Conservation (phyloP, 306 rosid species). For the Prunus kanzakura region DNA sequence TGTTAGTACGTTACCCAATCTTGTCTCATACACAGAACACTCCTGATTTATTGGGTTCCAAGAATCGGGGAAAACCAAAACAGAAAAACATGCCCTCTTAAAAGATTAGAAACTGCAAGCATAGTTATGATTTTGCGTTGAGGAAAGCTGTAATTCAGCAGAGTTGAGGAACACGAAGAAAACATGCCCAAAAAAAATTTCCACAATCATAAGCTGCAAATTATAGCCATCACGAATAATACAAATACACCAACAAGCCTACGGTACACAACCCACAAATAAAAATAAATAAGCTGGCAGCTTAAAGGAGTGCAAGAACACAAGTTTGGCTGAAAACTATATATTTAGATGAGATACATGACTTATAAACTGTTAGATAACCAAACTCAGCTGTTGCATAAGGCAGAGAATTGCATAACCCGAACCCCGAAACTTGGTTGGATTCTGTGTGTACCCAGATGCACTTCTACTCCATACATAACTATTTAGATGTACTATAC, state of each 20-base stretch:
- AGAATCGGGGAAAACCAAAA: neutral
- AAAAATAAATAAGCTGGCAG: slow-evolving; percentile 18
- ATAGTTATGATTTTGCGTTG: neutral
- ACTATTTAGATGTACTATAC: slow-evolving; percentile 41
- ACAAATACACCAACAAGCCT: slow-evolving; percentile 26
- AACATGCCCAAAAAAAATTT: neutral
- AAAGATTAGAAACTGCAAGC: neutral
- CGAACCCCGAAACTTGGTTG: slow-evolving; percentile 35
- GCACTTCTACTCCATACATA: slow-evolving; percentile 51
- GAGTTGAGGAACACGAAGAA: neutral
- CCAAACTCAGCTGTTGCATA: slow-evolving; percentile 42
- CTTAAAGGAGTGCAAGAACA: slow-evolving; percentile 23
- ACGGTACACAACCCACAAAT: slow-evolving; percentile 31
- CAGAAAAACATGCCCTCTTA: neutral
- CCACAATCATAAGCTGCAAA: slow-evolving; percentile 21
- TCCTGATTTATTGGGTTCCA: neutral
- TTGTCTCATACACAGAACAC: neutral
- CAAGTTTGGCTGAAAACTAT: slow-evolving; percentile 22
- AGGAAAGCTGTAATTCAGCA: neutral
- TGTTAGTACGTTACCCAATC: neutral
- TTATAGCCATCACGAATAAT: slow-evolving; percentile 7
- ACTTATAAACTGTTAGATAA: slow-evolving; percentile 26
- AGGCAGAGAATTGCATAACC: slow-evolving; percentile 32
- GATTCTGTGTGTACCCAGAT: slow-evolving; percentile 32
- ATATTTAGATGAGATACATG: slow-evolving; percentile 25